These are phyloP conservation scores for Kalmusia sp. DNA, from an alignment of 2,329 filamentous ascomycete genomes.

Conservation along the genomic window DNA sequence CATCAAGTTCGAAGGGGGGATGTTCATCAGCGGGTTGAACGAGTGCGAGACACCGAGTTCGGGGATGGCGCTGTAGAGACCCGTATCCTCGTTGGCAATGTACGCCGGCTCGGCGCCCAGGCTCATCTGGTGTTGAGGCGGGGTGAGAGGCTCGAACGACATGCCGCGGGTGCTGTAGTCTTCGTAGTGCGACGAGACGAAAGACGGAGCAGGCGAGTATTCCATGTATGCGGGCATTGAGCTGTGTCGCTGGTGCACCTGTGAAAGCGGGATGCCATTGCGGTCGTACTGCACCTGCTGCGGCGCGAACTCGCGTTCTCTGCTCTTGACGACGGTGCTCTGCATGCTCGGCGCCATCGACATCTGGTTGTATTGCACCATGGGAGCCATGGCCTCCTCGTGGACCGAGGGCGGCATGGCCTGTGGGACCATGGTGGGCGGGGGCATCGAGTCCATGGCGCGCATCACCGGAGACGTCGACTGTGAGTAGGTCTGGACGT, in stretches of 20 bases:
- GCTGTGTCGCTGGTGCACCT: conserved; percentile 88
- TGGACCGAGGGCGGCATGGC: conserved; percentile 59
- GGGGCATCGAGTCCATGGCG: conserved; percentile 92
- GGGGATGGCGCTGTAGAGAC: conserved; percentile 92
- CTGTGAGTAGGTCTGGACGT: conserved; percentile 72
- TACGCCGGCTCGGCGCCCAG: conserved; percentile 91
- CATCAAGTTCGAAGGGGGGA: conserved; percentile 84
- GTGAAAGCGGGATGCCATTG: conserved; percentile 83
- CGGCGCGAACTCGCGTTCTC: conserved; percentile 78
- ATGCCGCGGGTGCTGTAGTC: conserved; percentile 97
- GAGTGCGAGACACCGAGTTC: conserved; percentile 80
- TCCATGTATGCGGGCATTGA: conserved; percentile 99
- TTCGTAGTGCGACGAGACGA: conserved; percentile 98
- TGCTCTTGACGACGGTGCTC: conserved; percentile 76
- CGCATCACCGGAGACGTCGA: conserved; percentile 88
- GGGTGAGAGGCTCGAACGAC: conserved; percentile 96
- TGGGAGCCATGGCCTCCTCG: conserved; percentile 66
- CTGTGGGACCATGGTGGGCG: conserved; percentile 80
- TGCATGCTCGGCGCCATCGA: conserved; percentile 75
- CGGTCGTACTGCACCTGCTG: conserved; percentile 91
- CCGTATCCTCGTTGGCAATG: conserved; percentile 97
- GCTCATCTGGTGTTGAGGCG: conserved; percentile 85
- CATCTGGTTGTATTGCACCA: conserved; percentile 77
- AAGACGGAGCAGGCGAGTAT: conserved; percentile 96
- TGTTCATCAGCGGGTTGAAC: conserved; percentile 88